Evolutionary conservation across 2,329 filamentous ascomycete genomes (phyloP).

Genomic region (Monilinia aucupariae): DNA sequence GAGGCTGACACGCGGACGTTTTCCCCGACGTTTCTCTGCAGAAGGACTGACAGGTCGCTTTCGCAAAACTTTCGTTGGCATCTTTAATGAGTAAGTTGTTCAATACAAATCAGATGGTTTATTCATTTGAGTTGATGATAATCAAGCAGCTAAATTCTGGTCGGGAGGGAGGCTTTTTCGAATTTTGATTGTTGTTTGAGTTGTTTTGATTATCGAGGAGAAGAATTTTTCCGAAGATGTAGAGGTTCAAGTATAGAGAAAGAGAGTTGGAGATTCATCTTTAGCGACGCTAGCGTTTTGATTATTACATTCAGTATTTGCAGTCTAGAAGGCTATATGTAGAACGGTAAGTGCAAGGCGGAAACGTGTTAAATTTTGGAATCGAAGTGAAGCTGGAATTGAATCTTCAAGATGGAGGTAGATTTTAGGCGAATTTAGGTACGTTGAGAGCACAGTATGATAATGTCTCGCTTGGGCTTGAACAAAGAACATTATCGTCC

Average conservation of each 20-base stretch:
- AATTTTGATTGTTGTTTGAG: neutral
- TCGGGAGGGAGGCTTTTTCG: neutral
- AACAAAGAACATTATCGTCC: neutral
- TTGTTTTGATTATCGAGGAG: neutral
- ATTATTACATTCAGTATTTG: neutral
- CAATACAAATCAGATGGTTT: neutral
- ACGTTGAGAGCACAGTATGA: neutral
- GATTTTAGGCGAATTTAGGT: neutral
- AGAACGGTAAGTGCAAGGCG: neutral
- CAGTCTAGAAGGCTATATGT: no score
- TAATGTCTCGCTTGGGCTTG: neutral
- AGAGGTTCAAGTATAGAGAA: neutral
- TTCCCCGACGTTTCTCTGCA: neutral
- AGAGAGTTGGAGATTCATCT: neutral
- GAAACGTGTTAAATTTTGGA: neutral
- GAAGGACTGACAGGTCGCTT: conserved; percentile 1
- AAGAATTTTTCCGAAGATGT: neutral
- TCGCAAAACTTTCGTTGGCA: neutral
- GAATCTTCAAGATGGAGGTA: neutral
- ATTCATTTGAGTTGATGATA: neutral
- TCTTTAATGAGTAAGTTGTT: neutral
- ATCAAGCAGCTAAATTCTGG: neutral
- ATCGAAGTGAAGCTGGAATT: neutral
- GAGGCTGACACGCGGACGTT: neutral
- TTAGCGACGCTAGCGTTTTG: neutral